Evolutionary conservation across 164 flowering plant genomes (phyloP), one percentile per base, ranked within the genome.

Genomic region (Vitis cinerea): DNA sequence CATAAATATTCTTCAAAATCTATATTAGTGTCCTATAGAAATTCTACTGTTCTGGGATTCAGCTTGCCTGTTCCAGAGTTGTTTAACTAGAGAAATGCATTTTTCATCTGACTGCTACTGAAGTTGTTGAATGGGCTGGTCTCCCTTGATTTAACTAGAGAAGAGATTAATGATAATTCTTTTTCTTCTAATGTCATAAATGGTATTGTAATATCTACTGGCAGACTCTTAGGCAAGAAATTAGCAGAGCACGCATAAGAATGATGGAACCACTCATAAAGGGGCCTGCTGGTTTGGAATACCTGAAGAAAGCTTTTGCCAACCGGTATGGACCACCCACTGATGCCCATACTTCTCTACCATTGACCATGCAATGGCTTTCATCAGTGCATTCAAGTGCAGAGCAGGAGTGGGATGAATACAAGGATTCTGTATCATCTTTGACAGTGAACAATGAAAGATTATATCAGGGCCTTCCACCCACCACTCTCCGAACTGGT

Each of bases 231-330:
- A 93, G 90, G 83, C 73, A 68, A 70, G 97, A 96, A 79, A 89
- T 93, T 30, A 85, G 97, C 84, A 84, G 70, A 76, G 93, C 97
- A 15, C 94, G 95, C 11, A 81, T 93, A 63, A 77, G 78, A 81
- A 71, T 90, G 23, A 78, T 93, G 83, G 92, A 93, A 74, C 94
- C 95, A 61, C 61, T 93, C 14, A 74, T 96, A 61, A 87, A 86
- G 70, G 97, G 98, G n/a, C 91, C 93, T 50, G 90, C 87, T 67
- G 99, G 94, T 56, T 76, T 90, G 70, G 92, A 93, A 17, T 96
- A 88, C 72, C 81, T 96, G 59, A 78, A 75, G 61, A 88, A 82
- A 64, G 95, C 94, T 48, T 96, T 96, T 82, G 74, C 83, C 23
- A 83, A 78, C 29, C 90, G 81, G 53, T 79, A 83, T 84, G 98